These are phyloP conservation scores for Blastobotrys arbuscula DNA, from an alignment of 1,139 yeast species.

Conservation along the genomic window DNA sequence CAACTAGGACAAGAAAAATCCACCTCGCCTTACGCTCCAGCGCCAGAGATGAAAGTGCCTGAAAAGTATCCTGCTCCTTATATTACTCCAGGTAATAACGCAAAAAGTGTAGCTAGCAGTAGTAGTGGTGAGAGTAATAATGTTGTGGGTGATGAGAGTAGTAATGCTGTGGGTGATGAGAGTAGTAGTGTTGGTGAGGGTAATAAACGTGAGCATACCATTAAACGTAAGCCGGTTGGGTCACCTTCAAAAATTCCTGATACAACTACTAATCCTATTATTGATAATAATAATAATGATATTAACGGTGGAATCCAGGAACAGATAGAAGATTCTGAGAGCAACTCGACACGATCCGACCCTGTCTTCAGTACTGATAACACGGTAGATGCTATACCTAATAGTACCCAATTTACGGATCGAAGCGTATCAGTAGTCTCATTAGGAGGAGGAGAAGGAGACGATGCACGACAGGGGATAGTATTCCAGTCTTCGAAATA, in stretches of 20 bases:
- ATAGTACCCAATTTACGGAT: not conserved
- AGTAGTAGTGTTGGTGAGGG: no score
- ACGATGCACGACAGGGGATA: slow-evolving; percentile 10
- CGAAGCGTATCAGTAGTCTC: slow-evolving; percentile 13
- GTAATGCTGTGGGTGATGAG: no score
- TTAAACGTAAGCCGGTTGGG: slow-evolving; percentile 23
- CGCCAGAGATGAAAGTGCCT: slow-evolving; percentile 27
- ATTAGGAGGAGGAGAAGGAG: slow-evolving; percentile 5
- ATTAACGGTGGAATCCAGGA: not conserved
- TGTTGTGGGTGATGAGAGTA: no score
- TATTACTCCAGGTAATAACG: no score
- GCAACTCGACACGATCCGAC: no score
- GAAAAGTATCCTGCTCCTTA: slow-evolving; percentile 12
- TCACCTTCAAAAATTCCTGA: not conserved
- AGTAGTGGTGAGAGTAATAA: no score
- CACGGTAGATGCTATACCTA: not conserved
- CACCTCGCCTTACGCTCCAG: slow-evolving; percentile 22
- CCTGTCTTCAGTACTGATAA: not conserved
- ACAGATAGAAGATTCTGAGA: not conserved
- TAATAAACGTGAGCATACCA: not conserved
- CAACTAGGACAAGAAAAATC: slow-evolving; percentile 13
- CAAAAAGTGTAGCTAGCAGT: no score
- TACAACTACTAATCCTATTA: not conserved
- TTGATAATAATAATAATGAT: not conserved
- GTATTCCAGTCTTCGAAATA: slow-evolving; percentile 1